These are phyloP conservation scores for Raffaelea albimanens DNA, from an alignment of 2,329 filamentous ascomycete genomes.

Conservation along the genomic window DNA sequence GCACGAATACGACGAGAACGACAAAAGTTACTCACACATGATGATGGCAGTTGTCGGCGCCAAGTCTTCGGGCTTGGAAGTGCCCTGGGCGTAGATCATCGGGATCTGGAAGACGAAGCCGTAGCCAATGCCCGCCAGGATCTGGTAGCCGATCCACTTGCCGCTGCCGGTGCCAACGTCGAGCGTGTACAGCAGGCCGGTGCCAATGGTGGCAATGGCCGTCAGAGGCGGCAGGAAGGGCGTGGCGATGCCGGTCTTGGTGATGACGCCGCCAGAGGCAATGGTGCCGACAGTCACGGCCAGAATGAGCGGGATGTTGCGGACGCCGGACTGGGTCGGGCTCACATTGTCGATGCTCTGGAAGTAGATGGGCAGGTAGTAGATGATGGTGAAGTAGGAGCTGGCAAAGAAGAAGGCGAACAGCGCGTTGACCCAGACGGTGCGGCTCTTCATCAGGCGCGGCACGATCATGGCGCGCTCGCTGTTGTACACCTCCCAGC, in stretches of 20 bases:
- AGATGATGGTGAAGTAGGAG: slow-evolving; percentile 31
- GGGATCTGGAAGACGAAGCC: slow-evolving; percentile 36
- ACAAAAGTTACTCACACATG: slow-evolving; percentile 12
- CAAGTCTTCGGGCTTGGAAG: slow-evolving; percentile 23
- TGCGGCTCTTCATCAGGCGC: slow-evolving; percentile 30
- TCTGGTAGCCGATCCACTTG: slow-evolving; percentile 38
- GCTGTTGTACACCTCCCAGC: slow-evolving; percentile 25
- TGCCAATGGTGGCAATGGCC: slow-evolving; percentile 24
- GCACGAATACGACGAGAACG: slow-evolving; percentile 16
- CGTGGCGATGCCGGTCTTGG: slow-evolving; percentile 20
- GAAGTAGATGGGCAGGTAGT: slow-evolving; percentile 43
- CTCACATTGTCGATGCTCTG: slow-evolving; percentile 33
- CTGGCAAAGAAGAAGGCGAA: slow-evolving; percentile 33
- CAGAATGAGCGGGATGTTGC: slow-evolving; percentile 30
- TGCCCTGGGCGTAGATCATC: slow-evolving; percentile 26
- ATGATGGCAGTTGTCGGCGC: slow-evolving; percentile 29
- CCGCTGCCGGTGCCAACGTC: slow-evolving; percentile 20
- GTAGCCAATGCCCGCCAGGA: slow-evolving; percentile 34
- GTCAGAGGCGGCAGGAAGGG: slow-evolving; percentile 28
- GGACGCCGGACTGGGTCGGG: slow-evolving; percentile 26
- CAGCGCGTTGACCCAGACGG: slow-evolving; percentile 31
- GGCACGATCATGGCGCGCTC: slow-evolving; percentile 40
- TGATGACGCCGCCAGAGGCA: slow-evolving; percentile 23
- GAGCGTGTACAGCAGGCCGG: slow-evolving; percentile 29
- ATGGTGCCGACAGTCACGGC: slow-evolving; percentile 26